Evolutionary conservation across 1,284 basidiomycete species (phyloP).

Genomic region (Takashimella tepidaria): DNA sequence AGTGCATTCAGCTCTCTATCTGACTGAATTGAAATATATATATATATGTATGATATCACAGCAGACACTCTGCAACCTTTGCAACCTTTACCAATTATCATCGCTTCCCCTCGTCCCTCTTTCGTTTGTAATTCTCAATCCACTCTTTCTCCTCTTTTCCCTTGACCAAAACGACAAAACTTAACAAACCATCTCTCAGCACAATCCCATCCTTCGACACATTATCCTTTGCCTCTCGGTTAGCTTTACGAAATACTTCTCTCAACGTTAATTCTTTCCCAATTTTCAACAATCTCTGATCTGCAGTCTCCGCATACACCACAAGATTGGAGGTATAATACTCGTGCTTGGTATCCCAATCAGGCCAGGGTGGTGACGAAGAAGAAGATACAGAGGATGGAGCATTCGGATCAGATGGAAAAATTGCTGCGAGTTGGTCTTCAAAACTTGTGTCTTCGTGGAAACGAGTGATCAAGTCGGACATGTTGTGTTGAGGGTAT

Average conservation of each 20-base stretch:
- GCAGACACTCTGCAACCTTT: background rate
- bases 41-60: too few relatives aligned
- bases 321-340: constrained; percentile 65
- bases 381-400: constrained; percentile 45
- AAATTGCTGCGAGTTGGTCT: constrained; percentile 74
- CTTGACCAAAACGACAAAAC: constrained; percentile 77
- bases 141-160: constrained; percentile 76
- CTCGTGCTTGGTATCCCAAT: constrained; percentile 73
- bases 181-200: constrained; percentile 77
- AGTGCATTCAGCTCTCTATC: too few relatives aligned
- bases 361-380: constrained; percentile 51
- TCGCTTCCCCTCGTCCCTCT: constrained; percentile 33
- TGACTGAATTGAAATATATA: too few relatives aligned
- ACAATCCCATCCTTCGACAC: constrained; percentile 69
- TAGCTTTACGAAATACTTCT: constrained; percentile 63
- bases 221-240: constrained; percentile 53
- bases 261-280: constrained; percentile 80
- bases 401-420: constrained; percentile 51
- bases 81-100: background rate
- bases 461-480: constrained; percentile 82
- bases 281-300: constrained; percentile 74
- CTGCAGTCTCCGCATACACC: constrained; percentile 75
- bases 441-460: constrained; percentile 78
- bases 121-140: constrained; percentile 82
- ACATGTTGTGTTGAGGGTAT: constrained; percentile 82